Conservation (phyloP, 306 rosid genomes). For the Macrotyloma uniflorum region DNA sequence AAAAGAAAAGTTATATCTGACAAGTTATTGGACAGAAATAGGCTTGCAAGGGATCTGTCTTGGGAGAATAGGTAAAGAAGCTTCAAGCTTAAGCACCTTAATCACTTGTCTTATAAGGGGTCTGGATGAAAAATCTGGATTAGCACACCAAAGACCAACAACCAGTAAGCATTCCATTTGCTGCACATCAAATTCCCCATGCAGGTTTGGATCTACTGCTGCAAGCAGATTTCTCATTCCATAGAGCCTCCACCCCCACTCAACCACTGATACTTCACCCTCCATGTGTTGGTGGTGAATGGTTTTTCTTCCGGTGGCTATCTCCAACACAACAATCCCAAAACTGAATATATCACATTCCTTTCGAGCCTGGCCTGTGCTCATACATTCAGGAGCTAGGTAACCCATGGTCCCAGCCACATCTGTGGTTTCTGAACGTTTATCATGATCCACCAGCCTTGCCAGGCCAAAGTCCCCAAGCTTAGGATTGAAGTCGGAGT, state of each 20-base stretch:
- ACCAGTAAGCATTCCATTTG: slow-evolving; percentile 33
- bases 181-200: slow-evolving; percentile 27
- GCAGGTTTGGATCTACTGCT: slow-evolving; percentile 35
- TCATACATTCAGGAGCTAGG: slow-evolving; percentile 36
- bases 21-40: too few species aligned
- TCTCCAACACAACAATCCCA: slow-evolving; percentile 56
- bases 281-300: neutral
- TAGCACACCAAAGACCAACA: slow-evolving; percentile 40
- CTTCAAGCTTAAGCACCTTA: slow-evolving; percentile 35
- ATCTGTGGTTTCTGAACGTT: slow-evolving; percentile 19
- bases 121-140: slow-evolving; percentile 26
- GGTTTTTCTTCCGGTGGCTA: slow-evolving; percentile 54
- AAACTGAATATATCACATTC: slow-evolving; percentile 46
- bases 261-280: slow-evolving; percentile 24
- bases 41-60: slow-evolving; percentile 2
- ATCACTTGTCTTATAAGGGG: slow-evolving; percentile 29
- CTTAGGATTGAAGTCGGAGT: slow-evolving; percentile 37
- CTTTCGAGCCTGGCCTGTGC: slow-evolving; percentile 19
- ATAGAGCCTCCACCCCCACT: slow-evolving; percentile 49
- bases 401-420: slow-evolving; percentile 42
- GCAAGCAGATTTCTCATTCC: slow-evolving; percentile 16
- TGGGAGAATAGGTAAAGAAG: slow-evolving; percentile 34
- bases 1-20: too few species aligned
- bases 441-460: slow-evolving; percentile 26
- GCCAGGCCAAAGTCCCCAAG: slow-evolving; percentile 49